Evolutionary conservation across 2,329 filamentous ascomycete genomes (phyloP).

Genomic region (Colletotrichum tofieldiae): DNA sequence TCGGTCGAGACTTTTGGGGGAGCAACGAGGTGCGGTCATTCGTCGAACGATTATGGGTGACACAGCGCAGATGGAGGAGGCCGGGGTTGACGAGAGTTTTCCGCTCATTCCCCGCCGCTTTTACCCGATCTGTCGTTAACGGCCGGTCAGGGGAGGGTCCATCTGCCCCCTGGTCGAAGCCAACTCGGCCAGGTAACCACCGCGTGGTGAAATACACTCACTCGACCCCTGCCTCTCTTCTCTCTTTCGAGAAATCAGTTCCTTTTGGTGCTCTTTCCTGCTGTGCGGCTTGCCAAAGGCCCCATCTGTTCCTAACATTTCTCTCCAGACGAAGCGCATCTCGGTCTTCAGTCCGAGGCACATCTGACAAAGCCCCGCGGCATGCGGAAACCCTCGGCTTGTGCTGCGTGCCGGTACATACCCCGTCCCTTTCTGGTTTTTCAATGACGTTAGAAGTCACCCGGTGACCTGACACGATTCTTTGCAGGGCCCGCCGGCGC

Average conservation of each 20-base stretch:
- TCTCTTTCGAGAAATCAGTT: neutral
- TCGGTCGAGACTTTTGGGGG: constrained; percentile 41
- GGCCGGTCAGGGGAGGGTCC: constrained; percentile 16
- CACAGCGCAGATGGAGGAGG: neutral
- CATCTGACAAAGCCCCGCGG: neutral
- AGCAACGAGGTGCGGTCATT: constrained; percentile 31
- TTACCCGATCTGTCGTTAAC: constrained; percentile 20
- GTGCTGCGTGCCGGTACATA: constrained; percentile 43
- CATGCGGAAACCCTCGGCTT: constrained; percentile 45
- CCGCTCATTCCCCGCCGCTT: constrained; percentile 38
- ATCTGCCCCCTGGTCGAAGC: constrained; percentile 6
- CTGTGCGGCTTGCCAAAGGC: constrained; percentile 1
- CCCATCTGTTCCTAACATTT: neutral
- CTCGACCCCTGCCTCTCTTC: neutral
- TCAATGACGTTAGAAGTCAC: neutral
- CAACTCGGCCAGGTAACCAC: constrained; percentile 34
- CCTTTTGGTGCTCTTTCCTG: neutral
- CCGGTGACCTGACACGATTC: constrained; percentile 32
- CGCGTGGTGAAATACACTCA: constrained; percentile 28
- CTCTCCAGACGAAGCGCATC: neutral
- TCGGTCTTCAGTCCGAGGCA: constrained; percentile 33
- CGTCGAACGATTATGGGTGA: constrained; percentile 30
- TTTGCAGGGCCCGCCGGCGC: constrained; percentile 40
- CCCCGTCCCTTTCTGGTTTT: constrained; percentile 11
- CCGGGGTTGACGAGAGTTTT: constrained; percentile 14